Base-by-base conservation (phyloP, 768 basidiomycete genomes). In the Mycena maculata region DNA sequence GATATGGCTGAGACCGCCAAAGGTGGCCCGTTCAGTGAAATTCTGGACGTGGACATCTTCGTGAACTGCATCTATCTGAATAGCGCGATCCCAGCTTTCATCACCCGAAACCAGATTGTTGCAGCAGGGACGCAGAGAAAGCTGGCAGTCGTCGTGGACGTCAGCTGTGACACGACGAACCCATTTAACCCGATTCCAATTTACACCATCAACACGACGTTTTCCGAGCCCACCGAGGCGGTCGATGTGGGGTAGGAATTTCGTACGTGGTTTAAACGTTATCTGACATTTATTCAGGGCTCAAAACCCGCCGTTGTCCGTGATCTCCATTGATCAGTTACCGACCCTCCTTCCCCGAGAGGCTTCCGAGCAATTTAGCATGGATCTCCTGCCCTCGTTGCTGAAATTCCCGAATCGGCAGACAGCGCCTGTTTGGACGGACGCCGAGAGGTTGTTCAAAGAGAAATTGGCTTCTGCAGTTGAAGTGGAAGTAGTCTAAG, bases 21-120 rank as follows among this genome's bases (percentile, higher is more conserved):
- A 82, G 96, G 96, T 31, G 98, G 98, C 2, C 98, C 98, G 0
- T 99, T 98, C 84, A 79, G 87, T 49, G 97, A 99, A 82, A 95
- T 99, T 65, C 87, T 99, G 30, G 94, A 95, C 69, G 97, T 95
- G 69, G 97, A 99, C 81, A 90, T 99, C 73, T 98, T 99, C 75
- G 89, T 99, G 85, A 99, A 99, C 83, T 99, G 98, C 86, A 99
- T 99, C 78, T 99, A 99, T 79, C 90, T 99, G 55, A 90, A 89
- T n/a, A 88, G 90, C 20, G 77, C 84, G 65, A 95, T 97, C 60
- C 94, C 95, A 0, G 81, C 90, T n/a, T 99, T 98, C 78, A 65
- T 98, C 54, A 90, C 90, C 5, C 77, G 81, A 27, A 88, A 92
- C 44, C 87, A 88, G 64, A 91, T 98, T 69, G 79, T 79, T n/a